Evolutionary conservation across 1,284 basidiomycete species (phyloP).

Genomic region (Puccinia triticina): DNA sequence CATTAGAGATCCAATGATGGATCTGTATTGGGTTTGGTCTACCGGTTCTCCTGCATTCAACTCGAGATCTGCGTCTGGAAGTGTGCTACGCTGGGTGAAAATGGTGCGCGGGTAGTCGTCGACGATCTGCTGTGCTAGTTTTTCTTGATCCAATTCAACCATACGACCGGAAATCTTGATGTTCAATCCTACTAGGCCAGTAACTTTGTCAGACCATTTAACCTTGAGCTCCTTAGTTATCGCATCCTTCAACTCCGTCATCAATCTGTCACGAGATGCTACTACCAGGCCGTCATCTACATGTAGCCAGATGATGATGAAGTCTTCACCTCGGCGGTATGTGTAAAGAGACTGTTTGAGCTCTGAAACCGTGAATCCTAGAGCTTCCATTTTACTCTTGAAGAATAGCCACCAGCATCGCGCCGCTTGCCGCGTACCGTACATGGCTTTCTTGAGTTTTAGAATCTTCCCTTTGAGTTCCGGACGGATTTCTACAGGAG

Average conservation of each 20-base stretch:
- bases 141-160: neutral
- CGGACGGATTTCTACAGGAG: no score
- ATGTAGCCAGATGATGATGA: conserved; percentile 26
- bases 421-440: conserved; percentile 20
- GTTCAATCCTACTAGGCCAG: neutral
- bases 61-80: neutral
- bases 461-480: neutral
- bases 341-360: neutral
- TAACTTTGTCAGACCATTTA: neutral
- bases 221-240: neutral
- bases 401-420: conserved; percentile 35
- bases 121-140: neutral
- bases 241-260: neutral
- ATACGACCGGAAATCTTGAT: neutral
- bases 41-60: neutral
- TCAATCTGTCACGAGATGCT: no score
- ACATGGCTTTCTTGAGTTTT: conserved; percentile 27
- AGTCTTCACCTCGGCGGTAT: neutral
- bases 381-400: neutral
- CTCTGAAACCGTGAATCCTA: neutral
- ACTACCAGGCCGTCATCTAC: neutral
- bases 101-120: neutral
- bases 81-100: neutral
- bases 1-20: conserved; percentile 4
- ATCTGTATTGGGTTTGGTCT: neutral